phyloP scores from a whole-genome alignment of 78 protist species.

The Dictyostelium firmibasis region DNA sequence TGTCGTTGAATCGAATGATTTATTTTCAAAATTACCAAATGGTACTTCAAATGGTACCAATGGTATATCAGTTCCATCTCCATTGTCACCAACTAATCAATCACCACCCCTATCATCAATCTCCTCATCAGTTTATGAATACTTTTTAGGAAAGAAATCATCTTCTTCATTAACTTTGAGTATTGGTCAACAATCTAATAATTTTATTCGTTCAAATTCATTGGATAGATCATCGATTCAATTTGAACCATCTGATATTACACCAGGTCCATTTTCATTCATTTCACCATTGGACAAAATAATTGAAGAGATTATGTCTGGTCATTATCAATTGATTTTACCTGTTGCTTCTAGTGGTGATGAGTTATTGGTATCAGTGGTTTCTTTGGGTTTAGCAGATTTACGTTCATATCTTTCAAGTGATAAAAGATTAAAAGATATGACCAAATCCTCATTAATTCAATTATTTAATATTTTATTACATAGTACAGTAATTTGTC shows the following conservation, averaged over 20 bases:
- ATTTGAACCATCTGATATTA: slow-evolving; percentile 31
- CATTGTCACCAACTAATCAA: slow-evolving; percentile 5
- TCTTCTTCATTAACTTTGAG: background rate
- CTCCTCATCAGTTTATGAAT: background rate
- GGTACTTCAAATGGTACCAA: background rate
- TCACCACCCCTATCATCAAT: background rate
- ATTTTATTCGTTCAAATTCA: background rate
- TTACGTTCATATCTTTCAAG: background rate
- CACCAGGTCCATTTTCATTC: slow-evolving; percentile 12
- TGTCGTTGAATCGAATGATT: background rate
- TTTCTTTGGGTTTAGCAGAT: slow-evolving; percentile 18
- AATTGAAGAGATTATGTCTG: slow-evolving; percentile 32
- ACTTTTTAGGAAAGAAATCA: background rate
- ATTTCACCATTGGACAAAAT: slow-evolving; percentile 57
- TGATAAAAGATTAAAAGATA: background rate
- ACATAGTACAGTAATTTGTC: slow-evolving; percentile 30
- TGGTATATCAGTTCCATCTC: background rate
- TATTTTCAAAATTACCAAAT: slow-evolving; percentile 39
- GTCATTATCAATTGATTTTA: slow-evolving; percentile 44
- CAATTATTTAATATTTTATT: slow-evolving; percentile 22
- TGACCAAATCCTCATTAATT: background rate
- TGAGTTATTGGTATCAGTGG: slow-evolving; percentile 14
- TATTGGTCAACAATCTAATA: background rate
- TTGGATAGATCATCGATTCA: background rate
- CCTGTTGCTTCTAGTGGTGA: slow-evolving; percentile 58